phyloP scores from a whole-genome alignment of 2,329 filamentous ascomycete genomes.

The Ophiocordyceps polyrhachis-furcata region DNA sequence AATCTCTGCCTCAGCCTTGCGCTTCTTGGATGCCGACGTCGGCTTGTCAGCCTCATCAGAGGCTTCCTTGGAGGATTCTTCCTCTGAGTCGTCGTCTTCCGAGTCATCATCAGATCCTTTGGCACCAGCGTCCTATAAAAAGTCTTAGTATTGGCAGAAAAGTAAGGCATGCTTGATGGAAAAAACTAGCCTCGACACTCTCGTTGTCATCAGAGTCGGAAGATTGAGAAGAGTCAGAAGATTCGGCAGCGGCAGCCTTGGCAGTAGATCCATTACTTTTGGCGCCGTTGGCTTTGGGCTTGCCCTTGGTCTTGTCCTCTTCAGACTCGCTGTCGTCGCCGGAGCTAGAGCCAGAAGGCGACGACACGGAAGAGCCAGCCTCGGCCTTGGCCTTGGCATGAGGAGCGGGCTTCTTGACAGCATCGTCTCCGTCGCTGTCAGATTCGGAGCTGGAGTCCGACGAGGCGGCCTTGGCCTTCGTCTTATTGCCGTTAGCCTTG shows the following conservation, averaged over 20 bases:
- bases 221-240: conserved; percentile 14
- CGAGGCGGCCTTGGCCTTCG: conserved; percentile 16
- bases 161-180: conserved; percentile 11
- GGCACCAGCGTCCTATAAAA: neutral
- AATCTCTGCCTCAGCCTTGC: conserved; percentile 29
- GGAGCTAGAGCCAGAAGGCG: conserved; percentile 11
- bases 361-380: conserved; percentile 4
- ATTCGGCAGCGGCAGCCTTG: conserved; percentile 15
- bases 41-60: conserved; percentile 18
- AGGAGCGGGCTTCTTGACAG: conserved; percentile 4
- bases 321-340: conserved; percentile 21
- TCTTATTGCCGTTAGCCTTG: conserved; percentile 1
- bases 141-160: conserved; percentile 6
- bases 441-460: conserved; percentile 13
- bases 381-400: conserved; percentile 12
- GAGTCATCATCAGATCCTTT: conserved; percentile 12
- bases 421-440: conserved; percentile 16
- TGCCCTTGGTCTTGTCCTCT: conserved; percentile 14
- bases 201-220: conserved; percentile 15
- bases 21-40: conserved; percentile 25
- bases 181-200: conserved; percentile 9
- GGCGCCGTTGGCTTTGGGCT: conserved; percentile 5
- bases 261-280: conserved; percentile 10
- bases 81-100: conserved; percentile 12
- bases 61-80: conserved; percentile 13